phyloP scores from a whole-genome alignment of 345 rosid species.

The Nasturtium officinale region DNA sequence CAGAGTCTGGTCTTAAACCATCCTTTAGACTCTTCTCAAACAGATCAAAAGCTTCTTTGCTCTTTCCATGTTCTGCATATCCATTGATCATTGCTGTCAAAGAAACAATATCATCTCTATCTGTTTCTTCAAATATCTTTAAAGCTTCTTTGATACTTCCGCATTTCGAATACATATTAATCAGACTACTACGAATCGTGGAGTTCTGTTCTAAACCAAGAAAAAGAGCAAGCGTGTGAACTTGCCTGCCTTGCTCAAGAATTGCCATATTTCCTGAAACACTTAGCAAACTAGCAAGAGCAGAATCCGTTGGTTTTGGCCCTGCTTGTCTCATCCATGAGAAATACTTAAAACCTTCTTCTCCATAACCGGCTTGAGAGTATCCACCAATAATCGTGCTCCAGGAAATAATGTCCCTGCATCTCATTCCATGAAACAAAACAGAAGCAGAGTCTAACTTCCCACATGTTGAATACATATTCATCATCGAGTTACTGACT shows the following conservation, averaged over 20 bases:
- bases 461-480: conserved; percentile 78
- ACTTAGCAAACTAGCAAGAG: conserved; percentile 78
- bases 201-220: conserved; percentile 62
- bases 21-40: conserved; percentile 60
- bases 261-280: conserved; percentile 77
- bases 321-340: conserved; percentile 84
- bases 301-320: conserved; percentile 67
- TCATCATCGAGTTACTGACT: conserved; percentile 65
- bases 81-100: conserved; percentile 93
- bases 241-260: conserved; percentile 81
- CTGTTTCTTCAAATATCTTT: conserved; percentile 60
- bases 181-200: conserved; percentile 61
- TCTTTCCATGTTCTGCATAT: conserved; percentile 83
- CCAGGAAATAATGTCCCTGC: conserved; percentile 81
- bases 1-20: conserved; percentile 72
- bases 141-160: conserved; percentile 78
- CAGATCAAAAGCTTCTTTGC: conserved; percentile 69
- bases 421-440: conserved; percentile 57
- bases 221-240: conserved; percentile 63
- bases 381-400: conserved; percentile 76
- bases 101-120: conserved; percentile 55
- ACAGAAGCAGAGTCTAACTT: conserved; percentile 53
- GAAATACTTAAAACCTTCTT: conserved; percentile 69
- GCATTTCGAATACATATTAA: conserved; percentile 89
- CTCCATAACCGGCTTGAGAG: conserved; percentile 69